Percentiles rank a stretch among this genome's conserved stretches.
Evolutionary conservation across 164 flowering plant genomes (phyloP).

Genomic region (Euptelea pleiosperma): DNA sequence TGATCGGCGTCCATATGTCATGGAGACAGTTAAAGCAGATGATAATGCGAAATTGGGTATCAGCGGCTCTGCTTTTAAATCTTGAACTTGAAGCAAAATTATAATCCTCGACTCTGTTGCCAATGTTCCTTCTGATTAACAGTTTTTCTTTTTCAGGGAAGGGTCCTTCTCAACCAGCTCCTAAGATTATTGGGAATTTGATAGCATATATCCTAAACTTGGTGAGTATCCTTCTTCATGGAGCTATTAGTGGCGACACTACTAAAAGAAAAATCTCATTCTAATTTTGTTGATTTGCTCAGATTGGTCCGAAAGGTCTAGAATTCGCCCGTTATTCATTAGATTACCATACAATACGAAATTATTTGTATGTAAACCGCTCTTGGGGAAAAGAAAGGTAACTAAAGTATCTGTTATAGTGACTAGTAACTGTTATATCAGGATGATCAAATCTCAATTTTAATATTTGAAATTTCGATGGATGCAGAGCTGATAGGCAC

Average conservation of each 20-base stretch:
- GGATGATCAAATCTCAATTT: background rate
- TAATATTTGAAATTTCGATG: conserved; percentile 4
- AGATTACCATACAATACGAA: conserved; percentile 93
- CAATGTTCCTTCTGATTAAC: conserved; percentile 1
- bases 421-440: background rate
- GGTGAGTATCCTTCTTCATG: conserved; percentile 36
- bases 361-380: conserved; percentile 76
- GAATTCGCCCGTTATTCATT: conserved; percentile 96
- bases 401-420: background rate
- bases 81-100: background rate
- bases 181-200: conserved; percentile 78
- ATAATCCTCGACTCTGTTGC: background rate
- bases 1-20: conserved; percentile 72
- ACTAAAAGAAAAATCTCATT: conserved; percentile 2
- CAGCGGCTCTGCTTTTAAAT: background rate
- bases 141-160: conserved; percentile 42
- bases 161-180: conserved; percentile 90
- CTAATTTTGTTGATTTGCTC: conserved; percentile 16
- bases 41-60: conserved; percentile 88
- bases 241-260: background rate
- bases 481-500: conserved; percentile 76
- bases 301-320: conserved; percentile 97
- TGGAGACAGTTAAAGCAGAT: conserved; percentile 93
- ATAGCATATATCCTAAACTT: conserved; percentile 79
- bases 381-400: conserved; percentile 90